Conservation (phyloP, 108 stramenopile species). For the Heterococcus sp. region DNA sequence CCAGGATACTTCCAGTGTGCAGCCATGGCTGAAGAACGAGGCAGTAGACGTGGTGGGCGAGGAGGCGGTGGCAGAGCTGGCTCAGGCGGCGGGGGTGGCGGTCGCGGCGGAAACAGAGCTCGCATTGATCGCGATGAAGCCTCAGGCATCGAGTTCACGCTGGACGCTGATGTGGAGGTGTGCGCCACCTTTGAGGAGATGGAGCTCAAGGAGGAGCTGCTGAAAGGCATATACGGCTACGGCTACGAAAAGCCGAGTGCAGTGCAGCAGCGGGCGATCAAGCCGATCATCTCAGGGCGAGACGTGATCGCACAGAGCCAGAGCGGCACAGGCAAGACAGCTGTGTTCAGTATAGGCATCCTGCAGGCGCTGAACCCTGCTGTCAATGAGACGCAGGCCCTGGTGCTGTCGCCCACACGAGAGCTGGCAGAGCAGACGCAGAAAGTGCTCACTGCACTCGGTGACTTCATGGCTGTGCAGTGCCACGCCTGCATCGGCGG, state of each 20-base stretch:
- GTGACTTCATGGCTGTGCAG: constrained; percentile 94
- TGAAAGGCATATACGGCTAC: constrained; percentile 96
- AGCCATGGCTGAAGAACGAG: background rate
- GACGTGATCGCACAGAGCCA: constrained; percentile 99
- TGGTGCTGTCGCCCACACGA: constrained; percentile 91
- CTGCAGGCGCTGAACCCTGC: constrained; percentile 80
- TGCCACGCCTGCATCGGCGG: constrained; percentile 97
- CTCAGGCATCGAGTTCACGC: constrained; percentile 46
- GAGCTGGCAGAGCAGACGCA: constrained; percentile 97
- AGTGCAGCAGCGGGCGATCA: constrained; percentile 98
- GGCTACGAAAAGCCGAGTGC: constrained; percentile 98
- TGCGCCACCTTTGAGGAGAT: constrained; percentile 84
- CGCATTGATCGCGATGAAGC: constrained; percentile 23
- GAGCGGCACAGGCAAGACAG: constrained; percentile 96
- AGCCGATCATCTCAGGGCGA: constrained; percentile 87
- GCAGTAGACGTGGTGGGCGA: background rate
- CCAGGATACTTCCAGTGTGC: too few species aligned
- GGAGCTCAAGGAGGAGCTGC: constrained; percentile 91
- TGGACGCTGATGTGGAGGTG: constrained; percentile 34
- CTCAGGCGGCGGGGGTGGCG: background rate
- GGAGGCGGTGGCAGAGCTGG: background rate
- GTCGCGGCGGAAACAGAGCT: background rate
- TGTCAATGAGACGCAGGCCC: constrained; percentile 75
- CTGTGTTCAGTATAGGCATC: constrained; percentile 90
- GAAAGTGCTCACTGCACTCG: constrained; percentile 80